phyloP scores from a whole-genome alignment of 202 grass and related monocot species.

The Zoysia matrella region DNA sequence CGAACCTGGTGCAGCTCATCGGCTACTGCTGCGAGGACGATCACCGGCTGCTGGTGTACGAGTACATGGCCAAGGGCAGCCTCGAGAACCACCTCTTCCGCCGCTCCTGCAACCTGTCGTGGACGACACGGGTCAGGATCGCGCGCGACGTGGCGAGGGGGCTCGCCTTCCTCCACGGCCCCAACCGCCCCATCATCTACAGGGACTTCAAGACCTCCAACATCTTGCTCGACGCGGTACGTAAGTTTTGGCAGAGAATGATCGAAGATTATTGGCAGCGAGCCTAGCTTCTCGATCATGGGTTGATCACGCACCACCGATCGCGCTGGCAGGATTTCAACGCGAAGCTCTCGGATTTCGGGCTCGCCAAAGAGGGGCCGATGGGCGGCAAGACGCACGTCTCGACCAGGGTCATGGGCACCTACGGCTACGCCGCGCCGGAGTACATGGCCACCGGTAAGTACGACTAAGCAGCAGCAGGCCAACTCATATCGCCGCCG shows the following conservation, averaged over 20 bases:
- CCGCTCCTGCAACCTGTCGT: slow-evolving; percentile 54
- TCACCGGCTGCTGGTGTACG: slow-evolving; percentile 78
- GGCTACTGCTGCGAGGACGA: slow-evolving; percentile 88
- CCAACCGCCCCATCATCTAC: slow-evolving; percentile 68
- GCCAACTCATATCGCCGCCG: no score
- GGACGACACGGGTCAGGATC: slow-evolving; percentile 60
- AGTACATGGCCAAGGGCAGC: slow-evolving; percentile 84
- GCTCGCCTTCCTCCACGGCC: slow-evolving; percentile 72
- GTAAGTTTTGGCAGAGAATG: not conserved
- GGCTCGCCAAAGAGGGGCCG: slow-evolving; percentile 83
- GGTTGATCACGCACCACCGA: no score
- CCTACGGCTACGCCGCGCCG: slow-evolving; percentile 86
- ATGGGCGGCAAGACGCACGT: slow-evolving; percentile 74
- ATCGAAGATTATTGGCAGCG: no score
- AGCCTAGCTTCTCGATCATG: no score
- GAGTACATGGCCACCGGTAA: slow-evolving; percentile 65
- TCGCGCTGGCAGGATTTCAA: slow-evolving; percentile 52
- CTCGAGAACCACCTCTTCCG: slow-evolving; percentile 87
- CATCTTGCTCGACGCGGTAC: slow-evolving; percentile 71
- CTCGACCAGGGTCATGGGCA: slow-evolving; percentile 88
- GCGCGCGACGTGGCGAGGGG: slow-evolving; percentile 66
- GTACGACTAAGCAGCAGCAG: no score
- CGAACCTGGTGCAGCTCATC: slow-evolving; percentile 72
- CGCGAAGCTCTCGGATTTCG: slow-evolving; percentile 87
- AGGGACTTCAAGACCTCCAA: slow-evolving; percentile 88